Evolutionary conservation across 768 basidiomycete species (phyloP), one percentile per base, ranked within the genome.

Genomic region (Mycena rosella): DNA sequence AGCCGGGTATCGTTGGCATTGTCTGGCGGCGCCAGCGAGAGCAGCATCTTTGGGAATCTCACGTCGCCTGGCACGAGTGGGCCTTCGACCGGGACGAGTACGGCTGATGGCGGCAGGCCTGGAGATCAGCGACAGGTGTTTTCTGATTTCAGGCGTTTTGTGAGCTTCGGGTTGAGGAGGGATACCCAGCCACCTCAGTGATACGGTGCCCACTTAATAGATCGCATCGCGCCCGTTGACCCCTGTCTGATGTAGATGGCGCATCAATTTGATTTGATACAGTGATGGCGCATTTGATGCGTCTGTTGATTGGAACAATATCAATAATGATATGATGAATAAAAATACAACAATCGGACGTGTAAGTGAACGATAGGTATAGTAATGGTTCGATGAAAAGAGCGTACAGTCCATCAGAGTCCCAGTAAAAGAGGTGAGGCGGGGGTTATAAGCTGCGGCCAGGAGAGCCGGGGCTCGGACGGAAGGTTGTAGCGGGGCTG

Each of bases 71-170:
- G 91, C 0, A 76, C 86, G 6, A 88, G 87, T 60, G 89, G 89
- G 0, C 86, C 92, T 0, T 85, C 91, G 0, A 87, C 87, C 1
- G 90, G 91, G 40, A 84, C 87, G 3, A 89, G 88, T 63, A 77
- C 78, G 27, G 75, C 77, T 20, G 84, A 83, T 44, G 78, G 44
- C 24, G 45, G 75, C 4, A 73, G 75, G 22, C 79, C 81, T 0
- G 83, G 82, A 53, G 85, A 87, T 62, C 83, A 86, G 62, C 89
- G 89, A 71, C 84, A 95, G 73, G 93, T 95, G 0, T 96, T 98
- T 77, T 94, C 94, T 2, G 96, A 96, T 73, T 90, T 97, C 73
- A 84, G 91, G 72, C 84, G 96, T 20, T 91, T 98, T 75, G 94
- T 98, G 49, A 95, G 89, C 71, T 97, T 98, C 78, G 95, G 94